phyloP scores from a whole-genome alignment of 1,139 yeast genomes.

The Pichiaceae sp. region DNA sequence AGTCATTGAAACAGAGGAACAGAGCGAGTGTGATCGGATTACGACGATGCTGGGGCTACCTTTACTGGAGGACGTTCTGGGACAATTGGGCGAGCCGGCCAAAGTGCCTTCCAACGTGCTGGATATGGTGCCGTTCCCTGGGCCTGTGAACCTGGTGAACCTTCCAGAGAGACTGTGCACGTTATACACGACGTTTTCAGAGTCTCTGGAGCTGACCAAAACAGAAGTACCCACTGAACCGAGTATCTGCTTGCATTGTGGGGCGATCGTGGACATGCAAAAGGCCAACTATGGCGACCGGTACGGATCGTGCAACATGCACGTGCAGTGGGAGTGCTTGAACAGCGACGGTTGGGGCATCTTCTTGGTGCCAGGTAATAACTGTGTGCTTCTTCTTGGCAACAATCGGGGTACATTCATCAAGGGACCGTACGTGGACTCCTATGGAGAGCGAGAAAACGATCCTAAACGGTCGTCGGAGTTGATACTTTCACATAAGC shows the following conservation, averaged over 20 bases:
- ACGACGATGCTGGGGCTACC: constrained; percentile 49
- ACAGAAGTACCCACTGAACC: constrained; percentile 48
- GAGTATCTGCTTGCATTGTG: constrained; percentile 83
- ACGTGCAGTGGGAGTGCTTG: constrained; percentile 56
- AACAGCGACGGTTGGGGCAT: constrained; percentile 49
- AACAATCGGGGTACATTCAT: constrained; percentile 70
- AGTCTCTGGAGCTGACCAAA: constrained; percentile 5
- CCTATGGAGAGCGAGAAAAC: constrained; percentile 80
- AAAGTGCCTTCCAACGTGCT: constrained; percentile 2
- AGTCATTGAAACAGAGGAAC: constrained; percentile 19
- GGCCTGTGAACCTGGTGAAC: constrained; percentile 33
- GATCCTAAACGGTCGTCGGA: constrained; percentile 70
- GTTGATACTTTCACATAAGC: constrained; percentile 50
- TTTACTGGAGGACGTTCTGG: constrained; percentile 23
- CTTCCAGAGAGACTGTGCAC: constrained; percentile 49
- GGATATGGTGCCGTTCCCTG: constrained; percentile 32
- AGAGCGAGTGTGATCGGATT: constrained; percentile 43
- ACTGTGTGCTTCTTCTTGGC: constrained; percentile 59
- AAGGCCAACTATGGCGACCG: constrained; percentile 40
- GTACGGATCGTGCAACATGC: constrained; percentile 64
- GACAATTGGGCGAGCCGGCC: constrained; percentile 3
- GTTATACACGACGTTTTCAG: constrained; percentile 48
- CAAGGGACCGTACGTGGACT: constrained; percentile 78
- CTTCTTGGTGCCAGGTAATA: constrained; percentile 68
- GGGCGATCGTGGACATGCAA: constrained; percentile 60